Evolutionary conservation across 2,329 filamentous ascomycete species (phyloP).

Genomic region (Fusarium verrucosum): DNA sequence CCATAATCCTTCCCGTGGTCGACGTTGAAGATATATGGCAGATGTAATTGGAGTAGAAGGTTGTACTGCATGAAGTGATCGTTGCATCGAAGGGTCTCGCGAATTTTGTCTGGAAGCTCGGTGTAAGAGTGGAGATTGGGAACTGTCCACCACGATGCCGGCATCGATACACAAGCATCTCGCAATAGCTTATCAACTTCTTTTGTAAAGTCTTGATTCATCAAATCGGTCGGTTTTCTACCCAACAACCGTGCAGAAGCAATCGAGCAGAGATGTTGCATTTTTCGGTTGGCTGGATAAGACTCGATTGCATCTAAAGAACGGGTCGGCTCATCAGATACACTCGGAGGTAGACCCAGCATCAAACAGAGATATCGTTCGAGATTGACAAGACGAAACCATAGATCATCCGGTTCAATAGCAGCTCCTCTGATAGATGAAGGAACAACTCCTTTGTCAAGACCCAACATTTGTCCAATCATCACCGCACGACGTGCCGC

Average conservation of each 20-base stretch:
- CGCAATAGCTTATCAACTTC: slow-evolving; percentile 59
- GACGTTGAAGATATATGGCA: slow-evolving; percentile 61
- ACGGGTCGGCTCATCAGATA: slow-evolving; percentile 51
- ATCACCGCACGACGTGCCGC: slow-evolving; percentile 55
- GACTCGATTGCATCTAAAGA: slow-evolving; percentile 41
- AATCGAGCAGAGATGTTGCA: slow-evolving; percentile 56
- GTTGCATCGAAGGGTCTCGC: slow-evolving; percentile 49
- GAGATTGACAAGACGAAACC: slow-evolving; percentile 56
- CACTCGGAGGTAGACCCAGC: slow-evolving; percentile 56
- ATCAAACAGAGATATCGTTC: slow-evolving; percentile 61
- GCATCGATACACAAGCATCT: slow-evolving; percentile 53
- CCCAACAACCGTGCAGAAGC: slow-evolving; percentile 57
- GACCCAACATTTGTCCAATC: slow-evolving; percentile 55
- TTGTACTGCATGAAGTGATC: slow-evolving; percentile 62
- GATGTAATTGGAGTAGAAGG: slow-evolving; percentile 61
- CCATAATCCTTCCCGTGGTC: slow-evolving; percentile 51
- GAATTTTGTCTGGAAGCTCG: slow-evolving; percentile 29
- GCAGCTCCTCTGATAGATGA: slow-evolving; percentile 2
- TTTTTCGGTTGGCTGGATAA: slow-evolving; percentile 51
- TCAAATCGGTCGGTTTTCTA: slow-evolving; percentile 50
- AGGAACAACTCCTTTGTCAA: slow-evolving; percentile 41
- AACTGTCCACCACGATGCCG: slow-evolving; percentile 59
- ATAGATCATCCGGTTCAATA: slow-evolving; percentile 52
- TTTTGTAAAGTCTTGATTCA: slow-evolving; percentile 47
- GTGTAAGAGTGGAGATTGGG: slow-evolving; percentile 36